Percentiles rank a stretch among this genome's conserved stretches.
phyloP scores from a whole-genome alignment of 1,139 yeast species.

The Sugiyamaella novakii region DNA sequence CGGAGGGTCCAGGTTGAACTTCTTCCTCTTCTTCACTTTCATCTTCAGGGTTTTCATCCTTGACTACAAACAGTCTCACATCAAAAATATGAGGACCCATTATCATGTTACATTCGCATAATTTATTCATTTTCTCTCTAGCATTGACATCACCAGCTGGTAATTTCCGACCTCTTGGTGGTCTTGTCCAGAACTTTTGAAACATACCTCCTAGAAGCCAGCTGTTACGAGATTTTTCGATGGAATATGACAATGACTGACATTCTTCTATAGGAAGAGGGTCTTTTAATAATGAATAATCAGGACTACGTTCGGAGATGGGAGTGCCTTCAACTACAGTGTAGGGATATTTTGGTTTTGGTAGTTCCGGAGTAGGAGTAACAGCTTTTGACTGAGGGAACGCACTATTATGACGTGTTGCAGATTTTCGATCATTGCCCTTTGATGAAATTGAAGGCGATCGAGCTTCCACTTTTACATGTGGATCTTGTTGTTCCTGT shows the following conservation, averaged over 20 bases:
- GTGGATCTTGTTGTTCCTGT: slow-evolving; percentile 10
- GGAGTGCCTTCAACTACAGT: slow-evolving; percentile 73
- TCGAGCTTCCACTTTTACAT: neutral
- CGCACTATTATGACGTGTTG: neutral
- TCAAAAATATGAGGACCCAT: slow-evolving; percentile 86
- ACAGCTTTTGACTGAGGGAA: neutral
- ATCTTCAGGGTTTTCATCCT: slow-evolving; percentile 58
- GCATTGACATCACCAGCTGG: slow-evolving; percentile 57
- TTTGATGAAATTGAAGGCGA: slow-evolving; percentile 1
- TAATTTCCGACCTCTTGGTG: slow-evolving; percentile 57
- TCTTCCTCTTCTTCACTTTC: slow-evolving; percentile 28
- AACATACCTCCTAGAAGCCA: slow-evolving; percentile 79
- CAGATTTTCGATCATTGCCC: neutral
- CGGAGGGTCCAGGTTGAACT: no score
- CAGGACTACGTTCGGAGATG: slow-evolving; percentile 62
- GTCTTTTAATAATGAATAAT: slow-evolving; percentile 59
- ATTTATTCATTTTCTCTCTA: slow-evolving; percentile 85
- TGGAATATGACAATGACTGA: slow-evolving; percentile 58
- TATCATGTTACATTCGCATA: slow-evolving; percentile 71
- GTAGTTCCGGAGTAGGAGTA: slow-evolving; percentile 9
- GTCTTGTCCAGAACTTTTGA: slow-evolving; percentile 68
- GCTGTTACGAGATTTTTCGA: slow-evolving; percentile 71
- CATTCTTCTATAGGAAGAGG: slow-evolving; percentile 75
- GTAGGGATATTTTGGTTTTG: slow-evolving; percentile 53
- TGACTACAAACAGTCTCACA: slow-evolving; percentile 73